Base-by-base conservation (phyloP, 2,329 filamentous ascomycete genomes). In the Microdochium nivale region DNA sequence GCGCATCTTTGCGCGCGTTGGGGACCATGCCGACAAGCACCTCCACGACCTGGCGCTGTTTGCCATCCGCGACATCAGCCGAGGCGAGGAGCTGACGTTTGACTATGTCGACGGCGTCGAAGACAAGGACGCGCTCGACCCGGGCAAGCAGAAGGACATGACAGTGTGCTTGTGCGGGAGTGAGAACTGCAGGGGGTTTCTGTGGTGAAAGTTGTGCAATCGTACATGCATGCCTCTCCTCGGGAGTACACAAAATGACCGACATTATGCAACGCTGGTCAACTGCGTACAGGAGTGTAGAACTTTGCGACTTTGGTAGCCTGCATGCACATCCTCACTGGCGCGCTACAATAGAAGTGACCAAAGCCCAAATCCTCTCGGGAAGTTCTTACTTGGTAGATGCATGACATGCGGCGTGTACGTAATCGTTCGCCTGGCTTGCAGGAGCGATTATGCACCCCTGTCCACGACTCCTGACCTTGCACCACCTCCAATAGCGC, bases 1-100 rank as follows among this genome's bases (percentile, higher is more conserved):
- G 61, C 76, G 86, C 14, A 88, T 90, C 54, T 92, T 91, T 66
- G 87, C 86, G 0, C 81, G 89, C 1, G 86, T 88, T 1, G 87
- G 86, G 49, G 88, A 91, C 60, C 84, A 88, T 54, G 80, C 86
- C 0, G 86, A 91, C 60, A 82, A 83, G 53, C 78, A 82, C 47
- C 75, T 91, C 7, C 90, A 92, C 63, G 86, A 90, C 54, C 70
- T 92, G 48, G 88, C 87, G 0, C 77, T 92, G 54, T 92, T 92
- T 60, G 87, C 88, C 0, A 77, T 83, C 27, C 70, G 76, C 43
- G 77, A 87, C 50, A 88, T 92, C 25, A 68, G 71, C 0, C 76
- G 77, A 1, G 80, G 79, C 1, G 80, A 84, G 30, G 88, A 94
- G 65, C 67, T 94, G 30, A 90, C 86, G 0, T 92, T 94, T 63